phyloP scores from a whole-genome alignment of 257 asterid genomes.

The Solanum chilense region DNA sequence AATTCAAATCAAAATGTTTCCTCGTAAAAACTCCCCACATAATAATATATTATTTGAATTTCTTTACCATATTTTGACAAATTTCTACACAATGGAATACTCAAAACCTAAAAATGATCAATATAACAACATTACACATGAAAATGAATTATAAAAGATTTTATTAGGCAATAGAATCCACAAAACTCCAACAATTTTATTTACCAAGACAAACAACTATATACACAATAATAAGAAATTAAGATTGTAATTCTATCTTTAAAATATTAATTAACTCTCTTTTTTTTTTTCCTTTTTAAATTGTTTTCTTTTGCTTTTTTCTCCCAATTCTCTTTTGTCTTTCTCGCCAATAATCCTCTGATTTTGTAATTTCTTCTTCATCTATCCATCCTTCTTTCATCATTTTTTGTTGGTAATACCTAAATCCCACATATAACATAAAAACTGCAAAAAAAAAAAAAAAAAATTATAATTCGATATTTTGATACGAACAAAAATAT shows the following conservation, averaged over 20 bases:
- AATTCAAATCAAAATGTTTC: too few relatives aligned
- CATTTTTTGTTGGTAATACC: slow-evolving; percentile 52
- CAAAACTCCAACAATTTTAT: neutral
- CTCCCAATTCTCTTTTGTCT: slow-evolving; percentile 3
- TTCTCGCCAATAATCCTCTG: slow-evolving; percentile 4
- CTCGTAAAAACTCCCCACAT: too few relatives aligned
- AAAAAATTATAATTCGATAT: neutral
- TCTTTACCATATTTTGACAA: neutral
- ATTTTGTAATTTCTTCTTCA: neutral
- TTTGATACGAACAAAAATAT: neutral
- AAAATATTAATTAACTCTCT: neutral
- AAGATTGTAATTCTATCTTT: neutral
- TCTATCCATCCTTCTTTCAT: slow-evolving; percentile 23
- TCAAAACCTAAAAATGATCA: neutral
- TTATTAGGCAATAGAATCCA: neutral
- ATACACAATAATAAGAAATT: neutral
- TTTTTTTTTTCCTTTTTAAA: neutral
- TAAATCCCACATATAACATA: slow-evolving; percentile 81
- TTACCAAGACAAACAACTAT: neutral
- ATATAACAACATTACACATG: neutral
- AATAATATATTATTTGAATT: too few relatives aligned
- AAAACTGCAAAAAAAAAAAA: slow-evolving; percentile 41
- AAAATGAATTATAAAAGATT: neutral
- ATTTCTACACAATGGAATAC: neutral
- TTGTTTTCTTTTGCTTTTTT: slow-evolving; percentile 34